Base-by-base conservation (phyloP, 345 rosid genomes). In the Aethionema arabicum region DNA sequence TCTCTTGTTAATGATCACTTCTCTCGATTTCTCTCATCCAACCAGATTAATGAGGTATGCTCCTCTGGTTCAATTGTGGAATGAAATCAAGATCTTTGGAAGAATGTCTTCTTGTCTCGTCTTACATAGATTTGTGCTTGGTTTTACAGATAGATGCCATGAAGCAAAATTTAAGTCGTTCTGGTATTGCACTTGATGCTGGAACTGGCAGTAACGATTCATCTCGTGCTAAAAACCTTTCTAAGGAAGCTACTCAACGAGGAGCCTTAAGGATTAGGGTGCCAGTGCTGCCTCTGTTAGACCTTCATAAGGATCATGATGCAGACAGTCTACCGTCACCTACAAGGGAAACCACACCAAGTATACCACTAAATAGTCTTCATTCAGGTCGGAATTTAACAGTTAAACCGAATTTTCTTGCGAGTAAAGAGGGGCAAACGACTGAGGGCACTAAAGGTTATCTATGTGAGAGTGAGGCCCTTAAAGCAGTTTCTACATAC, bases 241-340 rank as follows among this genome's bases (percentile, higher is more conserved):
- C 60, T 36, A 38, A 59, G 31, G 88, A 87, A 78, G 74, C 61
- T 56, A 52, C 69, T 2, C 83, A 79, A 56, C 62, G 67, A 32
- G 91, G 77, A 43, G 40, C 63, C 31, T 51, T 73, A 40, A 90
- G 74, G 80, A 76, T 76, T 63, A 86, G 81, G 76, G 80, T 74
- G 14, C 42, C 63, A 53, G 52, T 76, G 73, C 80, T 80, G 11
- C 96, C 97, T 36, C 76, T 95, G 76, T 83, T 95, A 37, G 97
- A 95, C 78, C 96, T 90, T 66, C 95, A 90, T 63, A 90, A 80
- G 82, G 95, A 78, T 74, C 99, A 95, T 68, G 99, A 95, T 66
- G 84, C 66, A 38, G 95, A 95, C 78, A 88, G 91, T 65, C 96
- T 95, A 68, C 97, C 99, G 4, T 95, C 97, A 8, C 99, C 99